Conservation (phyloP, 163 green algal genomes). For the Chloromonas sp. region DNA sequence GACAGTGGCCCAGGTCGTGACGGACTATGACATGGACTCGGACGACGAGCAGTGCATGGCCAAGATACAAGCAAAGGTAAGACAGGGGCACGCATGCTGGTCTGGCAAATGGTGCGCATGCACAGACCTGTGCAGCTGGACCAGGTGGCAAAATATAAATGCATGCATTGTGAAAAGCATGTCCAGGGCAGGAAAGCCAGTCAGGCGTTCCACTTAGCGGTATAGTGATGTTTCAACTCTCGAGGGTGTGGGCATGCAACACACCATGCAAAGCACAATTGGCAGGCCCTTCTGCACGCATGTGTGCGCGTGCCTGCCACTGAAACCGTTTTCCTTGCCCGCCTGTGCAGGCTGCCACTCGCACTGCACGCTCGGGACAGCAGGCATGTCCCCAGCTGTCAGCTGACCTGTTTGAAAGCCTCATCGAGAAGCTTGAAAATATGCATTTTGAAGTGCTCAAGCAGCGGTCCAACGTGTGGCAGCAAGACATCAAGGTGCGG, state of each 20-base stretch:
- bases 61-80: slow-evolving; percentile 37
- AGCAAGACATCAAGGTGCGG: slow-evolving; percentile 11
- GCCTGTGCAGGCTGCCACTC: neutral
- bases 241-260: too few species aligned
- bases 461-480: slow-evolving; percentile 26
- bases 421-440: slow-evolving; percentile 35
- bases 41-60: slow-evolving; percentile 58
- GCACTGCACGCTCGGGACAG: too few species aligned
- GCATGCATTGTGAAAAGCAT: too few species aligned
- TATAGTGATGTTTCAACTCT: too few species aligned
- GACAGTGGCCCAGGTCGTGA: slow-evolving; percentile 15
- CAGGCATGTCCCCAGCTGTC: neutral
- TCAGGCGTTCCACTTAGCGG: too few species aligned
- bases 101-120: neutral
- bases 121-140: neutral
- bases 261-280: too few species aligned
- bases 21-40: slow-evolving; percentile 69
- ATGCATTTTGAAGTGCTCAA: slow-evolving; percentile 31
- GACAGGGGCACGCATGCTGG: neutral
- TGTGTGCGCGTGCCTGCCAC: too few species aligned
- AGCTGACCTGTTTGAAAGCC: slow-evolving; percentile 32
- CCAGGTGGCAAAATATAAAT: neutral
- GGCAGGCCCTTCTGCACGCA: too few species aligned
- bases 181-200: too few species aligned
- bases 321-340: too few species aligned